Evolutionary conservation across 495 filamentous ascomycete species (phyloP).

Genomic region (Chaetomium fimeti): DNA sequence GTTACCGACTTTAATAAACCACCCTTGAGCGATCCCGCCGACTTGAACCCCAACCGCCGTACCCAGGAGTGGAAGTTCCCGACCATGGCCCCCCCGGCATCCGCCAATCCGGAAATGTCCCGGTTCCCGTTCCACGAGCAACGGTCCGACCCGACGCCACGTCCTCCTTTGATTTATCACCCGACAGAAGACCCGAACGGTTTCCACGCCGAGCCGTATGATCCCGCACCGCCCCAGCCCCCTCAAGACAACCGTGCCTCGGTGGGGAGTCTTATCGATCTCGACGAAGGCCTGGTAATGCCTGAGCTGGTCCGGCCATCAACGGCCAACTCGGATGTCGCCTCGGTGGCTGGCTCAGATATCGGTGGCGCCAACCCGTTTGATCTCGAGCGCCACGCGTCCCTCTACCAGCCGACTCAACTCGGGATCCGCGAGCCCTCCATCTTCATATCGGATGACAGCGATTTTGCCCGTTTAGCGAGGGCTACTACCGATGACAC

Average conservation of each 20-base stretch:
- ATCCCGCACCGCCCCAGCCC: constrained; percentile 28
- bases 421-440: constrained; percentile 46
- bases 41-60: constrained; percentile 48
- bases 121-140: constrained; percentile 48
- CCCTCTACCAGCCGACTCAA: constrained; percentile 45
- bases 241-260: constrained; percentile 41
- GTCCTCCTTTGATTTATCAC: constrained; percentile 51
- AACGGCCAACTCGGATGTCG: constrained; percentile 55
- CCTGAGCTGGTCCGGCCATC: constrained; percentile 47
- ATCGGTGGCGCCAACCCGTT: constrained; percentile 52
- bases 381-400: constrained; percentile 54
- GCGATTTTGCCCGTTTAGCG: constrained; percentile 39
- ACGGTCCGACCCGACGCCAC: constrained; percentile 22
- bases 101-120: constrained; percentile 51
- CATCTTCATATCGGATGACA: constrained; percentile 54
- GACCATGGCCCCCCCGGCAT: constrained; percentile 48
- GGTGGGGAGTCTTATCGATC: constrained; percentile 50
- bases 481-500: constrained; percentile 15
- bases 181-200: constrained; percentile 51
- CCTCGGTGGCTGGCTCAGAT: constrained; percentile 47
- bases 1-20: constrained; percentile 46
- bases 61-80: constrained; percentile 66
- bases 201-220: constrained; percentile 47
- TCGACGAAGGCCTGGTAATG: constrained; percentile 48
- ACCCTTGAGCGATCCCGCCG: constrained; percentile 51